phyloP scores from a whole-genome alignment of 352 stramenopile species.

The Phytophthora multivora region DNA sequence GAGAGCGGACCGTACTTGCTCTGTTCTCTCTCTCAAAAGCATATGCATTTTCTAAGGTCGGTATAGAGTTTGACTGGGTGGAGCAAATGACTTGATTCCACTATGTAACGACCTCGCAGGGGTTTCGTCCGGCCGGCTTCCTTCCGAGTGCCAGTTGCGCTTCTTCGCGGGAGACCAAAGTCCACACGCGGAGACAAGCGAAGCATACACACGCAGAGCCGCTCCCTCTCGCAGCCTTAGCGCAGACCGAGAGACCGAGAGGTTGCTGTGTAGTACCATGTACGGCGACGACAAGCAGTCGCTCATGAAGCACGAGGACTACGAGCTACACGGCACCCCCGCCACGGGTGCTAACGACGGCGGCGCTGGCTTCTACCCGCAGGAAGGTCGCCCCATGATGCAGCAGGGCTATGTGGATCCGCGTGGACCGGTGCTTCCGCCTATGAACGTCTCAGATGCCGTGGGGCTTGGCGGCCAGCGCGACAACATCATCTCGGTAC shows the following conservation, averaged over 20 bases:
- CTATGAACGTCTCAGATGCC: conserved; percentile 76
- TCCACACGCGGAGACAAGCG: neutral
- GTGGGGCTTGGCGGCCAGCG: conserved; percentile 55
- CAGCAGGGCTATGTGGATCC: conserved; percentile 75
- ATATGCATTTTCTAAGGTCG: conserved; percentile 1
- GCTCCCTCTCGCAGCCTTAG: conserved; percentile 2
- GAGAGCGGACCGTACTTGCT: conserved; percentile 10
- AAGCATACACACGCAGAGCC: conserved; percentile 3
- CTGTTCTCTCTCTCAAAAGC: neutral
- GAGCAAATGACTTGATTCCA: conserved; percentile 15
- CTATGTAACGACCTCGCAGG: conserved; percentile 26
- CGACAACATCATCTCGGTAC: conserved; percentile 89
- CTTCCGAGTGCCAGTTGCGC: conserved; percentile 29
- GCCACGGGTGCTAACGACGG: conserved; percentile 57
- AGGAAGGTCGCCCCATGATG: conserved; percentile 50
- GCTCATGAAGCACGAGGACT: conserved; percentile 51
- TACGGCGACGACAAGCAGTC: conserved; percentile 48
- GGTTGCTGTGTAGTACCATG: conserved; percentile 42
- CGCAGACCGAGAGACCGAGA: neutral
- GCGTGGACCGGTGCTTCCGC: conserved; percentile 61
- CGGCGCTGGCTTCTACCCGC: conserved; percentile 45
- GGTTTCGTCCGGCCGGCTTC: conserved; percentile 19
- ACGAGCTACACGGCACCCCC: conserved; percentile 63
- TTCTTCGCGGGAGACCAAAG: conserved; percentile 39
- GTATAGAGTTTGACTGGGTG: conserved; percentile 5